Base-by-base conservation (phyloP, 1,284 basidiomycete species). In the Ceratobasidium sp. region DNA sequence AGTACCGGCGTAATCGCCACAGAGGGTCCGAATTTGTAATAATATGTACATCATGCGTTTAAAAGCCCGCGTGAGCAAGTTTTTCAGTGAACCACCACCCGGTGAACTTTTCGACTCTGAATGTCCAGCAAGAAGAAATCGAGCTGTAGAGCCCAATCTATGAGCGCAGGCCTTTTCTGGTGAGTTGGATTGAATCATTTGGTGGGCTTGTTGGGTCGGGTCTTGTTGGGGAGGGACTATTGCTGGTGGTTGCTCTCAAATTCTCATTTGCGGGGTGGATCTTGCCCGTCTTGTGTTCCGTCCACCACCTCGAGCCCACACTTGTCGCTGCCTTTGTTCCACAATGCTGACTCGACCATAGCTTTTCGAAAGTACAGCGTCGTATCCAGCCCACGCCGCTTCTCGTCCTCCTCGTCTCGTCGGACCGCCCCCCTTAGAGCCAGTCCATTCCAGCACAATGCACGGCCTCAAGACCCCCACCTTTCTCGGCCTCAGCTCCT, bases 121-220 rank as follows among this genome's bases (percentile, higher is more conserved):
- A 53, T 65, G 62, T 65, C 62, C 40, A 65, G 49, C 62, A 65
- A 53, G 50, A 65, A 65, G 49, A 64, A 64, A 64, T 52, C 58
- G 20, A 64, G 58, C 32, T 64, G 58, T 64, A 64, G 58, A 64
- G 45, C 47, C 45, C 47, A 64, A 25, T 64, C 58, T 64, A 64
- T 64, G 58, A 64, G 31, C 32, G 58, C 25, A 17, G 42, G 58
- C 58, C 31, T 45, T 25, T 22, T n/a, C 45, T 64, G 58, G 58
- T 64, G 58, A 38, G 58, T 64, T 31, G 1, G 31, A 10, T 38
- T 56, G 22, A n/a, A n/a, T n/a, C n/a, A n/a, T n/a, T n/a, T n/a
- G n/a, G n/a, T n/a, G n/a, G n/a, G n/a, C n/a, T n/a, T n/a, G n/a
- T n/a, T n/a, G n/a, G n/a, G n/a, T n/a, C n/a, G n/a, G n/a, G n/a